Percentiles rank a stretch among this genome's conserved stretches.
phyloP scores from a whole-genome alignment of 208 protist species.

The Porcisia hertigi region DNA sequence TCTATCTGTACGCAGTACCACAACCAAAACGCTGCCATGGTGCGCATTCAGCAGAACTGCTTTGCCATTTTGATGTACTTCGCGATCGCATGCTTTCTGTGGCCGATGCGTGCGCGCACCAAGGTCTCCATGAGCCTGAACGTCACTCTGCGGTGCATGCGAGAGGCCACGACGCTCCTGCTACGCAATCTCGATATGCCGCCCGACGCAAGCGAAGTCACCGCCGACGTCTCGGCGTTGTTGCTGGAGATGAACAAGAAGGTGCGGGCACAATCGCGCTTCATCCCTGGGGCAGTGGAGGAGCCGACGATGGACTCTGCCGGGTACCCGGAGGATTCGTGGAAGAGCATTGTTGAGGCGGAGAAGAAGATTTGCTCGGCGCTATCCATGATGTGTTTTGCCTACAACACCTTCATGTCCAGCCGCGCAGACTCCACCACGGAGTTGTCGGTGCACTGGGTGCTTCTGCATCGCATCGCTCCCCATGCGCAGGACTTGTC shows the following conservation, averaged over 20 bases:
- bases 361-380: constrained; percentile 71
- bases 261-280: constrained; percentile 52
- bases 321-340: constrained; percentile 75
- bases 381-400: constrained; percentile 87
- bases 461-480: constrained; percentile 87
- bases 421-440: constrained; percentile 55
- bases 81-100: constrained; percentile 72
- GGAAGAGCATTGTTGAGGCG: constrained; percentile 69
- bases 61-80: constrained; percentile 93
- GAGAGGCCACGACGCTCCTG: constrained; percentile 73
- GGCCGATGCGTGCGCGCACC: constrained; percentile 79
- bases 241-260: constrained; percentile 79
- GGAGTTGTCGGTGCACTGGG: constrained; percentile 87
- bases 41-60: constrained; percentile 91
- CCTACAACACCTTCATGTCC: constrained; percentile 88
- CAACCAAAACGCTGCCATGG: constrained; percentile 78
- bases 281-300: constrained; percentile 78
- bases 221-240: constrained; percentile 56
- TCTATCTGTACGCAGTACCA: constrained; percentile 87
- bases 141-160: constrained; percentile 77
- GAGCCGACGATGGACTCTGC: constrained; percentile 84
- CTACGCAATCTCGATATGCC: constrained; percentile 90
- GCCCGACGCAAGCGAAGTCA: constrained; percentile 72
- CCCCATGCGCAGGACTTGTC: constrained; percentile 77
- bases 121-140: constrained; percentile 88